Evolutionary conservation across 2,329 filamentous ascomycete species (phyloP).

Genomic region (Aspergillus intermedius): DNA sequence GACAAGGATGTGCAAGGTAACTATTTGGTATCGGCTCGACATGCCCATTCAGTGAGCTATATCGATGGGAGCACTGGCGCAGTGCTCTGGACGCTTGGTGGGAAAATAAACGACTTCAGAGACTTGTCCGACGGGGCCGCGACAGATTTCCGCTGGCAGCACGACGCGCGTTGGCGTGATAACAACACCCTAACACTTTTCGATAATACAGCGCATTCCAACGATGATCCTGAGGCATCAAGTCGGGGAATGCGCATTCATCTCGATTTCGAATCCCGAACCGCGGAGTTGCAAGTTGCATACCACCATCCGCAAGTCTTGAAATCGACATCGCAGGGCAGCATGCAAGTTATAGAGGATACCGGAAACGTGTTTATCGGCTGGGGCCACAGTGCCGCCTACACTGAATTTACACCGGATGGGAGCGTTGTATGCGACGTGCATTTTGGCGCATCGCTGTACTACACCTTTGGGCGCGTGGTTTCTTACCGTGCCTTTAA

Average conservation of each 20-base stretch:
- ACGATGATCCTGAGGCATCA: slow-evolving; percentile 15
- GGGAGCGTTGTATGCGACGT: slow-evolving; percentile 49
- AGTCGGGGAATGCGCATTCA: slow-evolving; percentile 41
- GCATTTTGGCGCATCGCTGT: slow-evolving; percentile 38
- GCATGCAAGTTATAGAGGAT: slow-evolving; percentile 32
- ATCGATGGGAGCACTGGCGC: slow-evolving; percentile 44
- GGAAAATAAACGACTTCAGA: slow-evolving; percentile 42
- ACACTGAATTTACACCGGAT: slow-evolving; percentile 45
- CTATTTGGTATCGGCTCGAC: slow-evolving; percentile 49
- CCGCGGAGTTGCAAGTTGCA: slow-evolving; percentile 32
- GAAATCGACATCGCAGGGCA: slow-evolving; percentile 36
- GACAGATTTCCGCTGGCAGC: slow-evolving; percentile 39
- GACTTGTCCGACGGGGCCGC: slow-evolving; percentile 39
- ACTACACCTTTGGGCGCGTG: slow-evolving; percentile 29
- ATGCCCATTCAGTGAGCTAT: slow-evolving; percentile 43
- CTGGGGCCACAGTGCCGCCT: slow-evolving; percentile 46
- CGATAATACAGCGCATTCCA: slow-evolving; percentile 29
- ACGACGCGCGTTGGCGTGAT: slow-evolving; percentile 41
- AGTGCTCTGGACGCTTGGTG: slow-evolving; percentile 50
- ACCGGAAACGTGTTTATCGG: slow-evolving; percentile 44
- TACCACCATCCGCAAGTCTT: slow-evolving; percentile 36
- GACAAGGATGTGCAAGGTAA: slow-evolving; percentile 47
- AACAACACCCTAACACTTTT: slow-evolving; percentile 30
- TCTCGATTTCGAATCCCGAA: slow-evolving; percentile 33
- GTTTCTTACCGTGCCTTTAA: slow-evolving; percentile 53